These are phyloP conservation scores for Fusarium decemcellulare DNA, from an alignment of 2,329 filamentous ascomycete species.

Conservation along the genomic window DNA sequence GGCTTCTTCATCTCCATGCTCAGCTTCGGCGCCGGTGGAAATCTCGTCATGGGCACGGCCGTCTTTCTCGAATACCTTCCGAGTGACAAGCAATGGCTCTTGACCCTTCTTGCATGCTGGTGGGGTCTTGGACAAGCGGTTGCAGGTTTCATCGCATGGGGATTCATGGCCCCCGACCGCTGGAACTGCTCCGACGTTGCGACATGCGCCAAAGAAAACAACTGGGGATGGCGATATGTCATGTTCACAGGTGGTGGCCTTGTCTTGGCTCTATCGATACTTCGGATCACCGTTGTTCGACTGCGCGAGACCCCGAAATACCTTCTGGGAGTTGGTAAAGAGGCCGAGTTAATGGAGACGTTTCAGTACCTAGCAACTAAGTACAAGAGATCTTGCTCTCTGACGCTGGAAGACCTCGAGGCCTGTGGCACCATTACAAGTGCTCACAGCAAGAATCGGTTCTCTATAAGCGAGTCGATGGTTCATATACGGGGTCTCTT, in stretches of 20 bases:
- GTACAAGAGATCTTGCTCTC: conserved; percentile 53
- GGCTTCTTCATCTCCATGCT: conserved; percentile 74
- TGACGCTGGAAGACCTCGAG: conserved; percentile 62
- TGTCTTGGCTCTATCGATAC: conserved; percentile 59
- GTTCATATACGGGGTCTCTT: conserved; percentile 67
- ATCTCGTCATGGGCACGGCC: conserved; percentile 65
- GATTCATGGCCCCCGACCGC: conserved; percentile 61
- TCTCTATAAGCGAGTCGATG: conserved; percentile 51
- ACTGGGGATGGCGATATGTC: conserved; percentile 66
- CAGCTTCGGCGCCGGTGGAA: conserved; percentile 72
- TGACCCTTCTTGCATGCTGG: conserved; percentile 62
- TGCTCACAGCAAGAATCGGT: conserved; percentile 35
- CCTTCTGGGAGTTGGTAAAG: conserved; percentile 60
- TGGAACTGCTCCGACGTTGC: conserved; percentile 57
- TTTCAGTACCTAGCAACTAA: conserved; percentile 66
- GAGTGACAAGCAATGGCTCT: conserved; percentile 61
- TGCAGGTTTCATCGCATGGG: conserved; percentile 61
- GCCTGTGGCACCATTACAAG: conserved; percentile 56
- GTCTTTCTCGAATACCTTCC: conserved; percentile 68
- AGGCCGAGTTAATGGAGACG: conserved; percentile 63
- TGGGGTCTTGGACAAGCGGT: conserved; percentile 68
- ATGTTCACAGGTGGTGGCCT: conserved; percentile 62
- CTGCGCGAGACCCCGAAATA: conserved; percentile 66
- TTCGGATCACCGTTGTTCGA: conserved; percentile 61
- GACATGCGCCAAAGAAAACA: conserved; percentile 62